Base-by-base conservation (phyloP, 306 rosid species). In the Cyamopsis tetragonoloba region DNA sequence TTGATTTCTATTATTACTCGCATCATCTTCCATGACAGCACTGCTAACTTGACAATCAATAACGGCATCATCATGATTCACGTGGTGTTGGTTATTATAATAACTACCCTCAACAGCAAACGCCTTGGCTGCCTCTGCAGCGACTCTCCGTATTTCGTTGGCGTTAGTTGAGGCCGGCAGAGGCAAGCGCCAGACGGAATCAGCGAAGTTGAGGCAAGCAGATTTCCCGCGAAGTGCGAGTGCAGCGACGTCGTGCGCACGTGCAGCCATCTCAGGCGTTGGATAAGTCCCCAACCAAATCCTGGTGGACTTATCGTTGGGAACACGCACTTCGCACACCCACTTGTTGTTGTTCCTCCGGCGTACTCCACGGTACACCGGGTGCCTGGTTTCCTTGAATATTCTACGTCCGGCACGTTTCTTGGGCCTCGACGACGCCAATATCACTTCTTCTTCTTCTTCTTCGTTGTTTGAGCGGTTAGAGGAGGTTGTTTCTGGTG, bases 271-370 rank as follows among this genome's bases (percentile, higher is more conserved):
- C 61, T 93, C 97, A 0, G 96, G 76, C 0, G 85, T 84, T 0
- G 90, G 86, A 31, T 93, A 89, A 0, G 98, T 93, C 12, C 98
- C 98, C 0, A 93, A 82, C 98, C 98, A 93, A 2, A 93, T 83
- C 60, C 98, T 78, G 0, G 80, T 75, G 0, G 84, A 32, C 68
- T 88, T 88, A 46, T 64, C 76, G 17, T 81, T 79, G 0, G 97
- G 98, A 54, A 88, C 88, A 0, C 98, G 81, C 1, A 88, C 50
- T 64, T 93, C 98, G 6, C 95, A 89, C 0, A 93, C 97, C 98
- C 97, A 89, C 72, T 78, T 88, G 81, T 83, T 62, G 41, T 84
- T 89, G 70, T 86, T 84, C 74, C 96, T 80, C 15, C 65, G 62
- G 1, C 98, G 50, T 6, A 93, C 91, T 1, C 97, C 98, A 5